phyloP scores from a whole-genome alignment of 208 protist genomes.

The Hexamita inflata region DNA sequence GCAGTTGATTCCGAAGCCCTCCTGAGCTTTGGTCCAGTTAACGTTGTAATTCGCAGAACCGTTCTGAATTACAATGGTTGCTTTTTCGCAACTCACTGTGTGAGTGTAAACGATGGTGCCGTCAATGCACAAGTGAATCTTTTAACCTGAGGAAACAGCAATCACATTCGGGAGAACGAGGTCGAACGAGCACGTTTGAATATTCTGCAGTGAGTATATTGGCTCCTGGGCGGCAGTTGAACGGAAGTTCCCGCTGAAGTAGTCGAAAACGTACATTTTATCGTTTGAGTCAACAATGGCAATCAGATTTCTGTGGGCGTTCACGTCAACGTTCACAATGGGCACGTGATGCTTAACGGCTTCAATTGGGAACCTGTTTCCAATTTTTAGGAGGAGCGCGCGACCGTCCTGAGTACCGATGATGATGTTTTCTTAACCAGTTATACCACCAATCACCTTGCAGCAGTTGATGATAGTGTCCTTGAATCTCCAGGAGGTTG shows the following conservation, averaged over 20 bases:
- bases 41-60: neutral
- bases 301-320: neutral
- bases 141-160: neutral
- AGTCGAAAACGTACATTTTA: neutral
- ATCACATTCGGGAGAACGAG: neutral
- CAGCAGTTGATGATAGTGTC: neutral
- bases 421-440: neutral
- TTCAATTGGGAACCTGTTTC: constrained; percentile 1
- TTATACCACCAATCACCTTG: constrained; percentile 4
- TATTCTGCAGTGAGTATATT: neutral
- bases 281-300: neutral
- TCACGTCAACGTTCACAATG: neutral
- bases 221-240: neutral
- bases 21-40: neutral
- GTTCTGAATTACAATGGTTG: neutral
- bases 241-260: no score
- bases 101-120: neutral
- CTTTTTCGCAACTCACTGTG: no score
- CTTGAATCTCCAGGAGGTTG: neutral
- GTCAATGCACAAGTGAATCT: neutral
- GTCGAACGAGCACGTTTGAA: neutral
- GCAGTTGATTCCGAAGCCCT: neutral
- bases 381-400: neutral
- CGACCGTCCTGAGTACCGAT: neutral
- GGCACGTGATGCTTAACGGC: neutral